Conservation (phyloP, 441 rosid genomes). For the Caryocar brasiliense region DNA sequence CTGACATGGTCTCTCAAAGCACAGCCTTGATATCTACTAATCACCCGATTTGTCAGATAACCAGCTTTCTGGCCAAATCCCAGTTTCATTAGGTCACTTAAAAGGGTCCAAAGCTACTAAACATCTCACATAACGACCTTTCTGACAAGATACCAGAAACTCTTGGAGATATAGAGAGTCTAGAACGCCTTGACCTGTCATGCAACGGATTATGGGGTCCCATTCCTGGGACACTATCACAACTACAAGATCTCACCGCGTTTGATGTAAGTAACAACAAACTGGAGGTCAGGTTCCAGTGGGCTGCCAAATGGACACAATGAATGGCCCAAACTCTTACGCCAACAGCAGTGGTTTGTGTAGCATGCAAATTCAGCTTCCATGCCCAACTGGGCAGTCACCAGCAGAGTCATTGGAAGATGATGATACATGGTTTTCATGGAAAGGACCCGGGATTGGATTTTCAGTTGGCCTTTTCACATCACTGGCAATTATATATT, state of each 20-base stretch:
- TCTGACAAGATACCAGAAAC: constrained; percentile 16
- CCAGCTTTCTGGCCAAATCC: constrained; percentile 19
- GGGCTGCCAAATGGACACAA: constrained; percentile 29
- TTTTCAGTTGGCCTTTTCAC: constrained; percentile 11
- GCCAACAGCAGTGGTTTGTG: constrained; percentile 23
- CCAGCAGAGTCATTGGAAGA: constrained; percentile 7
- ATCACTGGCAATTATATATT: constrained; percentile 1
- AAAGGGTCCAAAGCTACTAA: constrained; percentile 19
- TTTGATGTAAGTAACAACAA: constrained; percentile 24
- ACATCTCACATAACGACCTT: constrained; percentile 21
- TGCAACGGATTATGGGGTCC: constrained; percentile 22
- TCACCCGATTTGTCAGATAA: constrained; percentile 20
- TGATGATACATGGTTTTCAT: constrained; percentile 17
- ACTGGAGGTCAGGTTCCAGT: constrained; percentile 19
- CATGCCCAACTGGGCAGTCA: constrained; percentile 13
- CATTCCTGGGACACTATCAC: constrained; percentile 17
- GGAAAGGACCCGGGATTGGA: constrained; percentile 18
- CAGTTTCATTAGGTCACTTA: constrained; percentile 14
- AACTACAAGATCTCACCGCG: constrained; percentile 15
- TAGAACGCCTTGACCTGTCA: constrained; percentile 28
- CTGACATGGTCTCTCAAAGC: constrained; percentile 19
- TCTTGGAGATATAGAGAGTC: constrained; percentile 11
- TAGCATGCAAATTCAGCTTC: constrained; percentile 23
- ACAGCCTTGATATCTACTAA: constrained; percentile 23
- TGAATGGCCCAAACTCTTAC: constrained; percentile 17